phyloP scores from a whole-genome alignment of 805 yeast species.

The Blastobotrys americana region DNA sequence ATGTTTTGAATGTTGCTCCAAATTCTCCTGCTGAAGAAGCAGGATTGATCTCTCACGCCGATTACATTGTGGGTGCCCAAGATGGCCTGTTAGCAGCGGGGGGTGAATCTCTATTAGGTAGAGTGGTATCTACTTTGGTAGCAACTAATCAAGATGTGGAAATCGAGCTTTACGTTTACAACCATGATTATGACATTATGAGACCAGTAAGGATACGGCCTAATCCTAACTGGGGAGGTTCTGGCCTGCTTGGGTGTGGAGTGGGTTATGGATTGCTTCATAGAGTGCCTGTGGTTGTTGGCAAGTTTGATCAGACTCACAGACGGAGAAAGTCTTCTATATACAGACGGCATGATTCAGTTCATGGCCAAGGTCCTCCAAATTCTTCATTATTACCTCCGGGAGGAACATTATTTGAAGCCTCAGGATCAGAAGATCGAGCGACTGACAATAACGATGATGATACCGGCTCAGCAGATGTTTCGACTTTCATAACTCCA shows the following conservation, averaged over 20 bases:
- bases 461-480: conserved; percentile 4
- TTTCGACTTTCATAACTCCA: conserved; percentile 16
- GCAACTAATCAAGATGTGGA: conserved; percentile 33
- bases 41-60: conserved; percentile 77
- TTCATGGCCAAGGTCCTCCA: not conserved
- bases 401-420: conserved; percentile 37
- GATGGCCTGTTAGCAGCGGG: conserved; percentile 82
- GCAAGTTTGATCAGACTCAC: conserved; percentile 11
- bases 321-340: conserved; percentile 1
- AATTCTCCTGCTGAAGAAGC: conserved; percentile 78
- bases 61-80: conserved; percentile 80
- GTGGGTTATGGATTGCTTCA: conserved; percentile 91
- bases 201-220: conserved; percentile 82
- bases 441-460: conserved; percentile 1
- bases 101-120: conserved; percentile 72
- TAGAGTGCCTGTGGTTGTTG: conserved; percentile 60
- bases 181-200: conserved; percentile 76
- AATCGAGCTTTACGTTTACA: conserved; percentile 66
- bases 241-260: conserved; percentile 84
- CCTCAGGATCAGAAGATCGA: conserved; percentile 1
- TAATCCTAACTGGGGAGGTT: conserved; percentile 70
- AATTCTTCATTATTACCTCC: conserved; percentile 23
- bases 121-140: conserved; percentile 43
- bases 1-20: conserved; percentile 63
- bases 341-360: not conserved